A percentile compares a stretch with the other conserved stretches of the same genome.
Conservation (phyloP, 2,329 filamentous ascomycete genomes). For the Graphiopsis chlorocephala region DNA sequence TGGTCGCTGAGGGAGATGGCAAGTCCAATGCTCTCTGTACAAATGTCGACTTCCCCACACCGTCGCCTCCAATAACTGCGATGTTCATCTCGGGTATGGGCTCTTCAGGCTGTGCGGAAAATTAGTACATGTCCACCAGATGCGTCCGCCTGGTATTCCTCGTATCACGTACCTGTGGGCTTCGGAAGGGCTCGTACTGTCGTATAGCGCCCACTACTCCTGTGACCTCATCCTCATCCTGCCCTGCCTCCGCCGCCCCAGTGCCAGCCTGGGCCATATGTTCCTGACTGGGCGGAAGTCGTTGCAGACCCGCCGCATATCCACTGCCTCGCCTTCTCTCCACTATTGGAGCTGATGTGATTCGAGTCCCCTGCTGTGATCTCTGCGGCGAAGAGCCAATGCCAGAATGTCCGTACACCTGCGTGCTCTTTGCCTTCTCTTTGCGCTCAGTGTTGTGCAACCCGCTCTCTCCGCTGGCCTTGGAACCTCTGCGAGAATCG, state of each 20-base stretch:
- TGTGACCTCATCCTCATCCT: conserved; percentile 34
- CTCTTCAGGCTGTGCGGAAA: conserved; percentile 19
- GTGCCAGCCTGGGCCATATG: conserved; percentile 12
- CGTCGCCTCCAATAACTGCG: conserved; percentile 54
- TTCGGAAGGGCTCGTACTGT: conserved; percentile 29
- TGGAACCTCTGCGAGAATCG: conserved; percentile 23
- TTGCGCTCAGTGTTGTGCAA: conserved; percentile 18
- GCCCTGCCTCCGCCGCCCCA: conserved; percentile 17
- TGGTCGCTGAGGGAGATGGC: conserved; percentile 41
- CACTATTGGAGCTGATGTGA: conserved; percentile 29
- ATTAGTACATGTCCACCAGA: neutral
- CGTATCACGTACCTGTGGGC: conserved; percentile 27
- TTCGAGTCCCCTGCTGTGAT: conserved; percentile 25
- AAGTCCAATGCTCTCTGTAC: conserved; percentile 57
- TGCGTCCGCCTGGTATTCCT: neutral
- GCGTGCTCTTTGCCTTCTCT: conserved; percentile 30
- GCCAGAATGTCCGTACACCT: conserved; percentile 15
- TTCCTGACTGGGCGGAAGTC: conserved; percentile 6
- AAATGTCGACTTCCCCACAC: conserved; percentile 60
- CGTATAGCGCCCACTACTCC: conserved; percentile 30
- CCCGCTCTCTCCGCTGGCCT: conserved; percentile 17
- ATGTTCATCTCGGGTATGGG: conserved; percentile 56
- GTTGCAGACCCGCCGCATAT: conserved; percentile 16
- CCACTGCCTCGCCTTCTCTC: conserved; percentile 15
- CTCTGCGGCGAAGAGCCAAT: conserved; percentile 20